Evolutionary conservation across 2,329 filamentous ascomycete species (phyloP), one percentile per base, ranked within the genome.

Genomic region (Lasiodiplodia sp.): DNA sequence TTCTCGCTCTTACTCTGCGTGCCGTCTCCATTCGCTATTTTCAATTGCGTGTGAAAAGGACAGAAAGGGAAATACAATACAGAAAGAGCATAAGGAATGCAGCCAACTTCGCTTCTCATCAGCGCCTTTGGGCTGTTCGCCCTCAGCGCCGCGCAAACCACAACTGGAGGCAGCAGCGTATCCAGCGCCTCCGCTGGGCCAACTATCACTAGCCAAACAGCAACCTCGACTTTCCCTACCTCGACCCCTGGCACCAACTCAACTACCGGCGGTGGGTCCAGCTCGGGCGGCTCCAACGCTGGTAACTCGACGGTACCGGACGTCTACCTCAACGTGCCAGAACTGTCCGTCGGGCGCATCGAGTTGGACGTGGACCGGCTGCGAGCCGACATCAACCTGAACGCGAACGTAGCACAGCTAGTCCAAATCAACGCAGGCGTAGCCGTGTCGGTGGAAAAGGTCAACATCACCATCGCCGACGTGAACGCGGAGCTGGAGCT

Each of bases 391-490:
- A 81, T 89, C 73, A 89, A 89, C 74, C 79, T 90, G 2, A 86
- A 86, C 60, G 87, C 87, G 40, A 83, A 86, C 69, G 82, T 90
- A n/a, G 87, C 87, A 16, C 83, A 82, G 52, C 81, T 90, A 1
- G 87, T 90, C 4, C 77, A 76, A 14, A 76, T 86, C 72, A 86
- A 86, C 70, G 84, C 84, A 0, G 84, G 84, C 67, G 83, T 86
- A 7, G 76, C 79, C 31, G 77, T 85, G 18, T 78, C 77, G 0
- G 78, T 86, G 16, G 74, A 83, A 69, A 82, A 84, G 72, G 80
- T 90, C 73, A 89, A 89, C 77, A 84, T 90, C 73, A 89, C 87
- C 21, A 89, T 90, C 69, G 80, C 83, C 14, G 87, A 89, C 71
- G 86, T 90, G 6, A 81, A 86, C 31, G 87, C 86, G 1, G 77